phyloP scores from a whole-genome alignment of 495 filamentous ascomycete species.

The Stereocaulon alpinum region DNA sequence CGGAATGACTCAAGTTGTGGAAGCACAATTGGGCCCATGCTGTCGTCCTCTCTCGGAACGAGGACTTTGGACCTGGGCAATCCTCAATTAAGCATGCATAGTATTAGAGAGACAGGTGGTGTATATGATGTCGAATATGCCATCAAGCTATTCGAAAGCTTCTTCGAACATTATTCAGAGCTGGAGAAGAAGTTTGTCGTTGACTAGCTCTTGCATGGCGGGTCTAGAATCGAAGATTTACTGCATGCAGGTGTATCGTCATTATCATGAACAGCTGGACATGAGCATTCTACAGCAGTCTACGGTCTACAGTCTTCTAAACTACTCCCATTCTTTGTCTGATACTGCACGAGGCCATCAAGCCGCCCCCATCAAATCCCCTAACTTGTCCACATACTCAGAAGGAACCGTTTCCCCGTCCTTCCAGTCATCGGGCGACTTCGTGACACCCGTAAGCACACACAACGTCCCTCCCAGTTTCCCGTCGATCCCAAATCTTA shows the following conservation, averaged over 20 bases:
- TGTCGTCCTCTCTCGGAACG: slow-evolving; percentile 72
- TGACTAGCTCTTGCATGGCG: slow-evolving; percentile 34
- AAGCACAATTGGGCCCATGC: slow-evolving; percentile 93
- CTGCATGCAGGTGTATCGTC: not conserved
- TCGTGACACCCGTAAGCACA: slow-evolving; percentile 82
- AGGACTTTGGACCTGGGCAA: slow-evolving; percentile 90
- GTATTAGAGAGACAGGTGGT: slow-evolving; percentile 85
- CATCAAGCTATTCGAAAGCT: slow-evolving; percentile 76
- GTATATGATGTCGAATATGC: slow-evolving; percentile 81
- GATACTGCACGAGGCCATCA: not conserved
- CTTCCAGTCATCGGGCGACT: slow-evolving; percentile 70
- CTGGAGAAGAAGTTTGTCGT: slow-evolving; percentile 73
- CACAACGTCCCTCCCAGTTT: slow-evolving; percentile 82
- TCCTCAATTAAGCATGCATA: slow-evolving; percentile 95
- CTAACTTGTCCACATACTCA: slow-evolving; percentile 72
- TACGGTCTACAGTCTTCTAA: not conserved
- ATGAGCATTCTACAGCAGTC: not conserved
- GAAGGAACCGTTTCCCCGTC: slow-evolving; percentile 54
- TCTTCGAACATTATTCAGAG: slow-evolving; percentile 72
- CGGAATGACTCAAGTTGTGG: slow-evolving; percentile 91
- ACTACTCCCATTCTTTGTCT: not conserved
- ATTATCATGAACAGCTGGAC: too few species aligned
- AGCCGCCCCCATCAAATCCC: slow-evolving; percentile 46
- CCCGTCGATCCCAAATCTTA: slow-evolving; percentile 88
- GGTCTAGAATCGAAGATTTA: not conserved